Evolutionary conservation across 192 early-diverging fungal species (phyloP), one percentile per base, ranked within the genome.

Genomic region (Rhizophagus prolifer): DNA sequence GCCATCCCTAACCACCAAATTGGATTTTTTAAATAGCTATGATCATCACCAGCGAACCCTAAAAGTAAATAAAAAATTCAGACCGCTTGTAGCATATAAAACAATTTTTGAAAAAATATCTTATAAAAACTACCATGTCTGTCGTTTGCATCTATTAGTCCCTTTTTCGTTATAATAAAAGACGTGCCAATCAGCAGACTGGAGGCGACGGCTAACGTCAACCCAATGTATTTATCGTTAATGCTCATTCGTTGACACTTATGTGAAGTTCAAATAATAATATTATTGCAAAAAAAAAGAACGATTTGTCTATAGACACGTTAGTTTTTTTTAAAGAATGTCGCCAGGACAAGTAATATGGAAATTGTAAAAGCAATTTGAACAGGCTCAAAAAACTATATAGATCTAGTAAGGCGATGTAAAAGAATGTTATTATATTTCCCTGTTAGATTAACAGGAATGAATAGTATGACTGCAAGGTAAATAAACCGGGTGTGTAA

Each of bases 131-230:
- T 82, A 74, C 81, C 88, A 76, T 92, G 90, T 66, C 84, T 82
- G 28, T 82, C 81, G 68, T 87, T 88, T n/a, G 92, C 85, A 81
- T 95, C 93, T 70, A 95, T 91, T 36, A 98, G 86, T 28, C 95
- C 97, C 78, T 92, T 94, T 85, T 98, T 98, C 67, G 96, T 96
- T 77, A 98, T 84, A 59, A 97, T 92, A 81, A 97, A 97, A 65
- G 93, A 95, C 41, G 90, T 91, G 46, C 96, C 96, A 79, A 98
- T 98, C 78, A 96, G 88, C 62, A 94, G 74, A 66, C 92, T 92
- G 25, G 96, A 98, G 64, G 91, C 85, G 79, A 98, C 87, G 78
- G 96, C 95, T 67, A 98, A 86, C 30, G 88, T 88, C 82, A 98
- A 90, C 63, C 96, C 96, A 78, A 96, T 91, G 78, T 92, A 92